A percentile compares a stretch with the other conserved stretches of the same genome.
Conservation (phyloP, 768 basidiomycete species). For the Leccinum sublutescens region DNA sequence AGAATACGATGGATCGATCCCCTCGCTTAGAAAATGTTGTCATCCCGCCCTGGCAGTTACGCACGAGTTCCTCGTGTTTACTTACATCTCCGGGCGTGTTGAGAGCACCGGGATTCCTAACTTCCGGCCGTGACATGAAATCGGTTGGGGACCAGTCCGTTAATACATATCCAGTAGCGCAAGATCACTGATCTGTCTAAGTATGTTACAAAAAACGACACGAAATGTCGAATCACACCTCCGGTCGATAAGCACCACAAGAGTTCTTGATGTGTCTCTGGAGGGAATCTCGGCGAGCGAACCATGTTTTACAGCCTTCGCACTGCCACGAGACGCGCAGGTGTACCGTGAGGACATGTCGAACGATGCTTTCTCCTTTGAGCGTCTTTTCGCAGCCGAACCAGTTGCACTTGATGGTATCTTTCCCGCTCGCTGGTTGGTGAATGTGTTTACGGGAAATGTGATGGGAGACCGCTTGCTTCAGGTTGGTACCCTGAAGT, state of each 20-base stretch:
- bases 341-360: constrained; percentile 26
- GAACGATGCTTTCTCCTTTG: constrained; percentile 25
- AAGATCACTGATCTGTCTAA: background rate
- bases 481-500: constrained; percentile 1
- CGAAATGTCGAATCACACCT: background rate
- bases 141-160: background rate
- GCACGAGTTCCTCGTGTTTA: background rate
- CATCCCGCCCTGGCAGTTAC: background rate
- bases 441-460: constrained; percentile 6
- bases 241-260: constrained; percentile 2
- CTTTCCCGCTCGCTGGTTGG: constrained; percentile 3
- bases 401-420: constrained; percentile 17
- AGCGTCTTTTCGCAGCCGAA: constrained; percentile 17
- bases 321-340: constrained; percentile 14
- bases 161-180: background rate
- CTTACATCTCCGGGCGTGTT: background rate
- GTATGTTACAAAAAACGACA: background rate
- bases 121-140: background rate
- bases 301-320: constrained; percentile 18
- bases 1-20: background rate
- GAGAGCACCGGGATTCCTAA: too few species aligned
- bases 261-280: constrained; percentile 24
- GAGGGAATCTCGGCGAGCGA: constrained; percentile 28
- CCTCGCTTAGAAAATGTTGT: background rate
- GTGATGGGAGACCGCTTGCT: constrained; percentile 14